These are phyloP conservation scores for Boletus speciosus DNA, from an alignment of 768 basidiomycete genomes.

Conservation along the genomic window DNA sequence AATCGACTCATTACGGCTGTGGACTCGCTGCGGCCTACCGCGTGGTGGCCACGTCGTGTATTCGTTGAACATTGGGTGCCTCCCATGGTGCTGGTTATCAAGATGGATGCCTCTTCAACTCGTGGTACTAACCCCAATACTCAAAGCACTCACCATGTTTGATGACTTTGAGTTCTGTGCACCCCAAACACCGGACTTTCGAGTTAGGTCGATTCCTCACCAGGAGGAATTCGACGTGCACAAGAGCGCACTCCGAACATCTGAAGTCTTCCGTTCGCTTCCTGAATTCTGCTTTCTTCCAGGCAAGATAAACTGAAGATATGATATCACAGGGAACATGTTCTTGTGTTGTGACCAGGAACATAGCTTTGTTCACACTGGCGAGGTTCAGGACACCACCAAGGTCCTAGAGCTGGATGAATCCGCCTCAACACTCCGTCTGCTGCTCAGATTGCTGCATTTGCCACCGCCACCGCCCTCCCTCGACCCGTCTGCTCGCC, in stretches of 20 bases:
- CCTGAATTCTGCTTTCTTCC: constrained; percentile 1
- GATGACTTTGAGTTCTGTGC: constrained; percentile 34
- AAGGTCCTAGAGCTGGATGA: constrained; percentile 55
- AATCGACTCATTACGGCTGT: constrained; percentile 6
- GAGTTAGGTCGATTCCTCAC: constrained; percentile 53
- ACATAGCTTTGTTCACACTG: constrained; percentile 6
- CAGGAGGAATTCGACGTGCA: constrained; percentile 47
- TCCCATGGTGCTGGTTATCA: constrained; percentile 6
- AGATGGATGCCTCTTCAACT: background rate
- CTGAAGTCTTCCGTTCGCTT: constrained; percentile 62
- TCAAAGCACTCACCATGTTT: constrained; percentile 6
- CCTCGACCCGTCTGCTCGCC: constrained; percentile 22
- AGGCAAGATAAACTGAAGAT: constrained; percentile 4
- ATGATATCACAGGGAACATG: constrained; percentile 53
- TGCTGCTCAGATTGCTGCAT: constrained; percentile 57
- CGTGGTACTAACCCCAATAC: background rate
- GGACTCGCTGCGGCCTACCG: constrained; percentile 9
- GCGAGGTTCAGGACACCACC: constrained; percentile 22
- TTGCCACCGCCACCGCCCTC: constrained; percentile 47
- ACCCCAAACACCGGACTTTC: constrained; percentile 50
- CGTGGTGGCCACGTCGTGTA: constrained; percentile 19
- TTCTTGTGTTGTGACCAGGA: constrained; percentile 53
- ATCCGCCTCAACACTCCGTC: constrained; percentile 41
- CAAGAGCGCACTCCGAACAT: constrained; percentile 46
- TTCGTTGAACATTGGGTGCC: constrained; percentile 4